Evolutionary conservation across 2,329 filamentous ascomycete species (phyloP), one percentile per base, ranked within the genome.

Genomic region (Stenocarpella maydis): DNA sequence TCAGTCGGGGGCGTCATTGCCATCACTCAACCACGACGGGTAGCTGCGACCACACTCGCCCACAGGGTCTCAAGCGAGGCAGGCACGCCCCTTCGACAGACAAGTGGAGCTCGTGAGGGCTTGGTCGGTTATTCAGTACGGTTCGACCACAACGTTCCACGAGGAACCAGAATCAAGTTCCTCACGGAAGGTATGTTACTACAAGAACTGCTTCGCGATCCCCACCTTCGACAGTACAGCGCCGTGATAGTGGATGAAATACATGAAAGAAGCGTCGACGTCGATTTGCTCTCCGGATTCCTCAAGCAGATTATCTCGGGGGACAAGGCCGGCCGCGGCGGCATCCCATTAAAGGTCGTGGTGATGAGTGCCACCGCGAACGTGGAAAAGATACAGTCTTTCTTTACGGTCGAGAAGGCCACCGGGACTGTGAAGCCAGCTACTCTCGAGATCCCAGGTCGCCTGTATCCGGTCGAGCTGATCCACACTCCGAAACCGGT

Each of bases 331-430:
- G 90, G 90, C 8, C 88, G 92, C 5, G 90, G 91, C 9, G 92
- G 92, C 6, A 82, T 91, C 37, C 90, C 92, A 1, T 82, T 99
- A 68, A 98, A 97, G 78, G 90, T 98, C 4, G 88, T 97, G 41
- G 88, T 98, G 77, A 99, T 99, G 96, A 98, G 95, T 85, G 96
- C 96, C 61, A 99, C 96, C 8, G 93, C 94, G 45, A 93, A 98
- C 78, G 90, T 97, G 69, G 91, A 95, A 71, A 89, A 87, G 68
- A 89, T 98, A 39, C 85, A 88, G 52, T 82, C 83, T 0, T 98
- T 97, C 78, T 98, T 98, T 81, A 54, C 65, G 47, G n/a, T 47
- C 67, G 37, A 60, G 34, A 43, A 45, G 6, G 52, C 53, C 4
- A 74, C 39, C 67, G 70, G 45, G 69, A 68, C 39, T 45, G 54